Evolutionary conservation across 2,329 filamentous ascomycete genomes (phyloP).

Genomic region (Fusarium domesticum): DNA sequence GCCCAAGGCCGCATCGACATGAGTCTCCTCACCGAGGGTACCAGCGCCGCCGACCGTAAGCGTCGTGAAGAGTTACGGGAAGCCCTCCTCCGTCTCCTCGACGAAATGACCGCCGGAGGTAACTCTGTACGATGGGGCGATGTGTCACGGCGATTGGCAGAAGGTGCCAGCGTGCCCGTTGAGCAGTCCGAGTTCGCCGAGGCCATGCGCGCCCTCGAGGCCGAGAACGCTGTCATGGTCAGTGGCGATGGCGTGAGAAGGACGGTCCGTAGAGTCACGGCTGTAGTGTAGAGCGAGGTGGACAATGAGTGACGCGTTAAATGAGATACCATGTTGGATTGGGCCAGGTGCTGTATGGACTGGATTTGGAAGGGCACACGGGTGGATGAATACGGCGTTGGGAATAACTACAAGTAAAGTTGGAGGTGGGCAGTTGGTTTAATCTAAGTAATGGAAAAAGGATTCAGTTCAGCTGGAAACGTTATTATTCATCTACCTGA

Average conservation of each 20-base stretch:
- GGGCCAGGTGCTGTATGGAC: constrained; percentile 3
- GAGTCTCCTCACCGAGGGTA: constrained; percentile 92
- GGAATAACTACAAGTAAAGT: constrained; percentile 14
- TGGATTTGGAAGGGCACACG: constrained; percentile 9
- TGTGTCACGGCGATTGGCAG: constrained; percentile 67
- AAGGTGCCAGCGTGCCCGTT: constrained; percentile 66
- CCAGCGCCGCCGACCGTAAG: constrained; percentile 79
- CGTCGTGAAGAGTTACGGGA: constrained; percentile 80
- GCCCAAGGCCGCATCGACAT: constrained; percentile 92
- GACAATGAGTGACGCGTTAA: constrained; percentile 15
- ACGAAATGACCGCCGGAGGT: constrained; percentile 71
- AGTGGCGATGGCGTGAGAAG: constrained; percentile 81
- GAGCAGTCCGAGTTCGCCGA: constrained; percentile 82
- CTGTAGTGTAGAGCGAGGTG: constrained; percentile 12
- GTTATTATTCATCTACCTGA: no score
- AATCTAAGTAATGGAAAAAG: neutral
- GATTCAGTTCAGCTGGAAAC: no score
- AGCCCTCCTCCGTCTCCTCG: constrained; percentile 69
- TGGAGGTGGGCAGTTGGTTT: neutral
- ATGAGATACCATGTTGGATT: constrained; percentile 27
- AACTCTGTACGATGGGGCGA: constrained; percentile 75
- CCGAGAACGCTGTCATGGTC: constrained; percentile 78
- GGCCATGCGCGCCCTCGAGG: constrained; percentile 74
- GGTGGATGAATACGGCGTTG: constrained; percentile 25
- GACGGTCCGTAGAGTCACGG: constrained; percentile 71